Evolutionary conservation across 2,329 filamentous ascomycete genomes (phyloP), one percentile per base, ranked within the genome.

Genomic region (Diaporthe ampelina): DNA sequence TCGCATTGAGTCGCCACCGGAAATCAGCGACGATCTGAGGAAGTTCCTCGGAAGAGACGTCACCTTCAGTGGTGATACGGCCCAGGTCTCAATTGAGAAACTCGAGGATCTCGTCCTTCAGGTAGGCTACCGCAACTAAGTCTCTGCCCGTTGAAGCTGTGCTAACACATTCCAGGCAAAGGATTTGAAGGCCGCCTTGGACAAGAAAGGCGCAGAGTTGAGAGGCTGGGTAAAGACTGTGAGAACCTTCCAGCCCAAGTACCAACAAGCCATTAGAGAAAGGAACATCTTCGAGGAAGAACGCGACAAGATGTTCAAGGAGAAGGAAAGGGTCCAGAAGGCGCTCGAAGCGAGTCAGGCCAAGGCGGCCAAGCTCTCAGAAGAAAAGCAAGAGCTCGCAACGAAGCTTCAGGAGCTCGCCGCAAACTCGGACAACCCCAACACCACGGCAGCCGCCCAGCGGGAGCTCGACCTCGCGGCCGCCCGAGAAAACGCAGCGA

Each of bases 221-320:
- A 84, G 86, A 40, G 86, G 86, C 24, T 84, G 87, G 70, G 81
- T 86, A 65, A 82, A 81, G 29, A 87, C 87, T 2, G 79, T 87
- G 3, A 81, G 82, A 29, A 80, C 81, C 8, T 85, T 90, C 5
- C 86, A 90, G 67, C 79, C 82, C 10, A 85, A 84, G 57, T 87
- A 86, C 73, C 85, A 88, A 76, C 83, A 83, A 19, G 88, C 90
- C 3, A 79, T 91, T 7, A 81, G 86, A 73, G 89, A 91, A 29
- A 87, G 88, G 45, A 83, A 83, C 45, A 78, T 77, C 7, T 88
- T 87, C 54, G 85, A 90, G 77, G 83, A 80, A 26, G 84, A 90
- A 43, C 85, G 85, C 67, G 81, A 84, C 52, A 79, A 77, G 6
- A 83, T 82, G 3, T 74, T 79, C 43, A 79, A 82, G 43, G 84